Base-by-base conservation (phyloP, 2,329 filamentous ascomycete genomes). In the Xylariaceae sp. region DNA sequence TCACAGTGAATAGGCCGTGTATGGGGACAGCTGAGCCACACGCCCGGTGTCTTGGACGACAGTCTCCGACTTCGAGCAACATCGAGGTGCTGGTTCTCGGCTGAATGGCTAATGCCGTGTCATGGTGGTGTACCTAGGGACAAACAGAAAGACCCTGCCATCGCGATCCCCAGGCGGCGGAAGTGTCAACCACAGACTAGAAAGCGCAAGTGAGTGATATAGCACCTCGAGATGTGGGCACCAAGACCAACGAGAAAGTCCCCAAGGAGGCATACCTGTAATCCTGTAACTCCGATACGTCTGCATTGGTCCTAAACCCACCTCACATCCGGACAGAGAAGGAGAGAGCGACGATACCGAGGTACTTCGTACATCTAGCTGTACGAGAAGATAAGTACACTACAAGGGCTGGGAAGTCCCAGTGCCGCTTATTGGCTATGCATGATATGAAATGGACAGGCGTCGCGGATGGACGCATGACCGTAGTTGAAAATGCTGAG, bases 391-490 rank as follows among this genome's bases (percentile, higher is more conserved):
- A 62, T 69, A 72, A 69, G 69, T 68, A 74, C 69, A 71, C 64
- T 70, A 75, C 74, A 74, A 75, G 74, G 74, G 73, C 73, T 75
- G 72, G 74, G 70, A 73, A 69, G 71, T 70, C 67, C 70, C 66
- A 63, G 69, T 67, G 66, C 61, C 64, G 68, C 66, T 73, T 68
- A 79, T 78, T 77, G 76, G 76, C 70, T 72, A 71, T 75, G 72
- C 68, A 71, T 72, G 71, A 78, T 74, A 73, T 75, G 74, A 75
- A 74, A 72, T 73, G 71, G 74, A 74, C 70, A 71, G 71, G 76
- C 72, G 74, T 73, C 71, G 75, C 77, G 77, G 76, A 76, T 76
- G 75, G 78, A 76, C 75, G 77, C 78, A 80, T 80, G 77, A 76
- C 77, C 75, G 77, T 78, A 77, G 76, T 76, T 71, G 72, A 75